Base-by-base conservation (phyloP, 2,329 filamentous ascomycete genomes). In the Lecanicillium sp. region DNA sequence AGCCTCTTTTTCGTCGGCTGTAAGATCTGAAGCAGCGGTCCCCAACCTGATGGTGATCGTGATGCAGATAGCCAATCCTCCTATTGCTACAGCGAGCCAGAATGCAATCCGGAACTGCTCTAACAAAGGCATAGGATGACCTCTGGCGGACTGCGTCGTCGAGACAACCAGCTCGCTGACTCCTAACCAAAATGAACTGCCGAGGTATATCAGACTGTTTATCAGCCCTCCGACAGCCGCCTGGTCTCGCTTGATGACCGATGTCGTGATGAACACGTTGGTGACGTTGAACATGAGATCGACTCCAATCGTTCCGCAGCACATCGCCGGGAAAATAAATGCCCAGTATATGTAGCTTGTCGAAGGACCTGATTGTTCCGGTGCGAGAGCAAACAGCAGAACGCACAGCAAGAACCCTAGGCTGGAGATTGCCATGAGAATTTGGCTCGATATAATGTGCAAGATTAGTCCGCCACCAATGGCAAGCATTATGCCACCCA, bases 191-290 rank as follows among this genome's bases (percentile, higher is more conserved):
- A 81, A 57, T 1, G 74, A 73, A 38, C 80, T 76, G 2, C 75
- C 74, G 13, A 81, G 57, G 45, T 78, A 72, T 17, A 80, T 51
- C 2, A 79, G 55, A 15, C 68, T 68, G 54, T 79, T 81, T 46
- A 76, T 71, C 33, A 81, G 51, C 1, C 72, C 75, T 5, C 77
- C 78, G 0, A 76, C 78, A 4, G 80, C 54, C 0, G 77, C 78
- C 50, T 82, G 78, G 46, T 71, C 64, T 10, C 64, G 59, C 17
- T 62, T 62, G 0, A 75, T 72, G 29, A 81, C 52, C 7, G 64
- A 68, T 0, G 75, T 80, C 1, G 76, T 80, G 43, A 79, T 72
- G 53, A 80, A 81, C 33, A 82, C 69, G 45, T 76, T 80, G 5
- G 73, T 66, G 1, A 81, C 64, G 45, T 72, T 80, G 58, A 75